Percentiles rank a stretch among this genome's conserved stretches.
Conservation (phyloP, 192 early-diverging fungal species). For the Rhizophlyctis rosea region DNA sequence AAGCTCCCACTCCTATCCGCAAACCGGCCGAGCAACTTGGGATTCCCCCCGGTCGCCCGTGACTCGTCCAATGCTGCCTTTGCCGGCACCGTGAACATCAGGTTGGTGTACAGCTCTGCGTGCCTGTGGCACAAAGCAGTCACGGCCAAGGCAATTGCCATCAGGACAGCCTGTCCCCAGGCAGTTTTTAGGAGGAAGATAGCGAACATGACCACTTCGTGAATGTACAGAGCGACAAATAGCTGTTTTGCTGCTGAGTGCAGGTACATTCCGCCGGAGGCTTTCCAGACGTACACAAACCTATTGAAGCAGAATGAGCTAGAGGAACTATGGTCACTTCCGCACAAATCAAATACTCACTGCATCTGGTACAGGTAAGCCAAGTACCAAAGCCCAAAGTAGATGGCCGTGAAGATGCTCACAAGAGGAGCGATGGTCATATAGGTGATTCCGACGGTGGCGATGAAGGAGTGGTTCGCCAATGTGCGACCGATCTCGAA, state of each 20-base stretch:
- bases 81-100: constrained; percentile 38
- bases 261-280: constrained; percentile 39
- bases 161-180: constrained; percentile 36
- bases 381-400: constrained; percentile 69
- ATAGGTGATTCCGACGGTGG: constrained; percentile 70
- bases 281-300: constrained; percentile 42
- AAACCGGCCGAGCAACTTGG: too few species aligned
- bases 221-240: constrained; percentile 51
- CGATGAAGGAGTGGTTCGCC: constrained; percentile 34
- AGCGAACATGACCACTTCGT: constrained; percentile 65
- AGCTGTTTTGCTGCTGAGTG: constrained; percentile 34
- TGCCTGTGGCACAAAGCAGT: constrained; percentile 53
- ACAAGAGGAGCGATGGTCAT: constrained; percentile 77
- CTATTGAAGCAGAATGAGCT: too few species aligned
- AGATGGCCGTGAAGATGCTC: constrained; percentile 68
- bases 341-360: constrained; percentile 62
- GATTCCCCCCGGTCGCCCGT: too few species aligned
- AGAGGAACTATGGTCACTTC: background rate
- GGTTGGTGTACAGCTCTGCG: constrained; percentile 54
- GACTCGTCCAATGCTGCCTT: too few species aligned
- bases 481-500: constrained; percentile 26
- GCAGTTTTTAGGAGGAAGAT: constrained; percentile 64
- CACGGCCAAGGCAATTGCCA: constrained; percentile 39
- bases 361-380: constrained; percentile 82
- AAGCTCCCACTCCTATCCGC: too few species aligned